Evolutionary conservation across 2,329 filamentous ascomycete genomes (phyloP), one percentile per base, ranked within the genome.

Genomic region (Pseudovirgaria hyperparasitica): DNA sequence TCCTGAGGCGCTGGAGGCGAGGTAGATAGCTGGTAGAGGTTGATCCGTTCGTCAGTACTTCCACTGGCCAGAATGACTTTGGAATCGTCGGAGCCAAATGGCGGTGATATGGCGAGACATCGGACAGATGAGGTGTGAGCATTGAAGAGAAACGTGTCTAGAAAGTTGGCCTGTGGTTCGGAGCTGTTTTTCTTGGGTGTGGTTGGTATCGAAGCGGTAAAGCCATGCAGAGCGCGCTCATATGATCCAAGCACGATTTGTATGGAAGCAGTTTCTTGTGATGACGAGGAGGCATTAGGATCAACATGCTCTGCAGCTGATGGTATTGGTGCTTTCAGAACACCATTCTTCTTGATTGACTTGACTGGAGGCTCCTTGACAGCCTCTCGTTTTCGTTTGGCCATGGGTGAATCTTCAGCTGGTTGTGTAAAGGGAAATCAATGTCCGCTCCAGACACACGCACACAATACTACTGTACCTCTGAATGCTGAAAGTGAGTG

Each of bases 241-340:
- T 98, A 98, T 28, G 86, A 94, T 25, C 90, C 90, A 5, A 84
- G 77, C 33, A 96, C 68, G 39, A 98, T 77, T 54, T 96, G 90
- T 32, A 96, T 65, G n/a, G 77, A 48, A 6, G 40, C 41, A 6
- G 33, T 38, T 11, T 22, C 25, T 26, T 30, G 24, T 32, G 37
- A 34, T 31, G 37, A 39, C 14, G 2, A 8, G 13, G 23, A 22
- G 19, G 14, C 23, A 8, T 27, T 10, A n/a, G 14, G n/a, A 6
- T 24, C 5, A n/a, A 14, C 28, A 20, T 27, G 11, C 22, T 29
- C 21, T 22, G 17, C 24, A 20, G 11, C n/a, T 22, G 27, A 29
- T 25, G 16, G 28, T 15, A 23, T 33, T 16, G 33, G 23, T 10
- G 25, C 29, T 5, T 32, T 22, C 9, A 16, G 23, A 6, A 16